phyloP scores from a whole-genome alignment of 2,329 filamentous ascomycete species.

The Malbranchea zuffiana region DNA sequence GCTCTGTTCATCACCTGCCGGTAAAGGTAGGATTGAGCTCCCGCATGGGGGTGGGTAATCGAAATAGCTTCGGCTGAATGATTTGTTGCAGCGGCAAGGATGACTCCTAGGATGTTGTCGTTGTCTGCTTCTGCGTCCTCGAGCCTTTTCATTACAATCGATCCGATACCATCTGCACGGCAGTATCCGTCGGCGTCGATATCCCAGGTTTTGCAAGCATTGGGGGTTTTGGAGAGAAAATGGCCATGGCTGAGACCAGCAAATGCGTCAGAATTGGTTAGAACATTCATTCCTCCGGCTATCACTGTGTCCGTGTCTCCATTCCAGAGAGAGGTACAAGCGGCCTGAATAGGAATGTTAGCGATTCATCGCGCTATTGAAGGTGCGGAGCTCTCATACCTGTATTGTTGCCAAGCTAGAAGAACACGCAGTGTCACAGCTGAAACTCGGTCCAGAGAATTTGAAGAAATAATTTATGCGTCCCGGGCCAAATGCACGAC shows the following conservation, averaged over 20 bases:
- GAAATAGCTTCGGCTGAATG: conserved; percentile 72
- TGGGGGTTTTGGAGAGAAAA: conserved; percentile 58
- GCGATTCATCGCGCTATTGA: background rate
- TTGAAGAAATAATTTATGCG: conserved; percentile 69
- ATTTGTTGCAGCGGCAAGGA: conserved; percentile 65
- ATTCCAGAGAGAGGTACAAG: conserved; percentile 61
- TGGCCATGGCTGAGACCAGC: conserved; percentile 63
- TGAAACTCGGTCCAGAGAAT: conserved; percentile 61
- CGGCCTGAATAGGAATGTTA: conserved; percentile 50
- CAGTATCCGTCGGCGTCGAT: conserved; percentile 74
- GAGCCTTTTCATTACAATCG: conserved; percentile 65
- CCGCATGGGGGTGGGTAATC: conserved; percentile 72
- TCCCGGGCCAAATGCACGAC: conserved; percentile 50
- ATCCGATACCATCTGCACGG: conserved; percentile 63
- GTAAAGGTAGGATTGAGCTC: conserved; percentile 62
- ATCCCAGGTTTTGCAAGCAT: conserved; percentile 70
- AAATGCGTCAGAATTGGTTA: conserved; percentile 74
- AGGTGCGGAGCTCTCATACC: background rate
- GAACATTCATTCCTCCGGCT: conserved; percentile 59
- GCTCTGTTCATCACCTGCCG: conserved; percentile 59
- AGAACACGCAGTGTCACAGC: conserved; percentile 68
- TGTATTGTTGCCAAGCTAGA: conserved; percentile 48
- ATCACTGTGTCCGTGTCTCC: conserved; percentile 73
- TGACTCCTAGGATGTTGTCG: conserved; percentile 58
- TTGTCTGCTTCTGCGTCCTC: conserved; percentile 67